Percentiles rank a stretch among this genome's conserved stretches.
phyloP scores from a whole-genome alignment of 495 filamentous ascomycete species.

The Jackrogersella minutella region DNA sequence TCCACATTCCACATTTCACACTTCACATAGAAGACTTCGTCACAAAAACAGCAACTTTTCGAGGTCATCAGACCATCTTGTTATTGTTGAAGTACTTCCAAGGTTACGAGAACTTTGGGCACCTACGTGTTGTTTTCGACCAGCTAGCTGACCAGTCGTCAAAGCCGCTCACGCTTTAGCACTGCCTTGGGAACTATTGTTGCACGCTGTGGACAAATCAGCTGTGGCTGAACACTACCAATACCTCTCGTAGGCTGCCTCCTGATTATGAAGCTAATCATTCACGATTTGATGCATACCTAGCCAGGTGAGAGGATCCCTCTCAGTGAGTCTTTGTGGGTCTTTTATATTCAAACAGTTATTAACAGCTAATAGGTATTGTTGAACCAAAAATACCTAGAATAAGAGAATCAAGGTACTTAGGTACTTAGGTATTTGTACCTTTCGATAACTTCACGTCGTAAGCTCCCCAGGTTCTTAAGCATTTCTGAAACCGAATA shows the following conservation, averaged over 20 bases:
- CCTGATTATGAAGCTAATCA: not conserved
- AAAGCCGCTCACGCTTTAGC: no score
- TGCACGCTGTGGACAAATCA: not conserved
- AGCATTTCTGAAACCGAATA: no score
- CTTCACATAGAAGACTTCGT: no score
- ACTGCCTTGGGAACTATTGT: not conserved
- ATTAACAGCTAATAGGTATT: no score
- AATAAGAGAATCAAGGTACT: no score
- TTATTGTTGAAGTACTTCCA: no score
- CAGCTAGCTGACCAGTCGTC: no score
- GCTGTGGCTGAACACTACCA: not conserved
- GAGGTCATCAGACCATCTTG: not conserved
- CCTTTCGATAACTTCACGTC: not conserved
- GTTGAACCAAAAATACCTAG: no score
- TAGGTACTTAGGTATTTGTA: not conserved
- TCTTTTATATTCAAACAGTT: no score
- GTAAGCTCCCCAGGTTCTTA: not conserved
- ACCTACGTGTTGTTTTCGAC: not conserved
- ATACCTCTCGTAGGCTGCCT: conserved; percentile 13
- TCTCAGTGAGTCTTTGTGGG: not conserved
- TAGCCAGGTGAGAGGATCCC: no score
- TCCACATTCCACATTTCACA: no score
- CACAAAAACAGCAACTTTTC: not conserved
- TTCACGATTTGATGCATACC: no score
- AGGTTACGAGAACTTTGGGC: not conserved